Conservation (phyloP, 1,284 basidiomycete genomes). For the Hymenochaete sp. region DNA sequence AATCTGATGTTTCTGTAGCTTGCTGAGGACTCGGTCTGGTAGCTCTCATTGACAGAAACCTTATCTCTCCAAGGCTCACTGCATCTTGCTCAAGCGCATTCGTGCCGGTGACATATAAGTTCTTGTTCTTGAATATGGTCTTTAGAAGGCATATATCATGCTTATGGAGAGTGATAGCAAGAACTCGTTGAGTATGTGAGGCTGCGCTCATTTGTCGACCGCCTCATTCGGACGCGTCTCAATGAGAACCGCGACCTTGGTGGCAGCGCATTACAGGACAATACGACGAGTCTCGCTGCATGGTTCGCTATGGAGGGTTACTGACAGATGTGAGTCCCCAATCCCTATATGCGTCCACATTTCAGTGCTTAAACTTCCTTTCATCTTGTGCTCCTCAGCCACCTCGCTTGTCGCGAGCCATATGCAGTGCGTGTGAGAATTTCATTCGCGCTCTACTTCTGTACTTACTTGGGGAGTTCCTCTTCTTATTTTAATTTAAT, state of each 20-base stretch:
- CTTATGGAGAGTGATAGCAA: constrained; percentile 69
- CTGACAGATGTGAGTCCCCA: constrained; percentile 36
- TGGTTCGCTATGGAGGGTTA: constrained; percentile 58
- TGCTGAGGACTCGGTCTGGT: constrained; percentile 42
- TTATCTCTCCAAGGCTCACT: constrained; percentile 36
- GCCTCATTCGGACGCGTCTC: constrained; percentile 37
- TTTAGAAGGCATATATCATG: constrained; percentile 57
- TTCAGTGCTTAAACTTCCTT: background rate
- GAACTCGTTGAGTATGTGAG: constrained; percentile 51
- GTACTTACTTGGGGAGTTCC: constrained; percentile 46
- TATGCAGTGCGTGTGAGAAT: constrained; percentile 33
- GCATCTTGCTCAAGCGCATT: constrained; percentile 34
- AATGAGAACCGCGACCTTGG: constrained; percentile 33
- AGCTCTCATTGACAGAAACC: constrained; percentile 30
- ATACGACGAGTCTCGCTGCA: constrained; percentile 43
- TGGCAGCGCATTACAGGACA: constrained; percentile 51
- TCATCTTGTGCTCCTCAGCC: no score
- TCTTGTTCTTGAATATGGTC: constrained; percentile 31
- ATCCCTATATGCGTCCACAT: background rate
- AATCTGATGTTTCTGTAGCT: constrained; percentile 53
- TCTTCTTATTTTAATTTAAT: no score
- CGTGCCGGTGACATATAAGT: constrained; percentile 31
- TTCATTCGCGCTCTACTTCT: constrained; percentile 48
- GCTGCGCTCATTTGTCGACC: constrained; percentile 37
- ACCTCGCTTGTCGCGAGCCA: constrained; percentile 35